A percentile compares a stretch with the other conserved stretches of the same genome.
Evolutionary conservation across 805 yeast species (phyloP).

Genomic region (Saturnispora serradocipensis): DNA sequence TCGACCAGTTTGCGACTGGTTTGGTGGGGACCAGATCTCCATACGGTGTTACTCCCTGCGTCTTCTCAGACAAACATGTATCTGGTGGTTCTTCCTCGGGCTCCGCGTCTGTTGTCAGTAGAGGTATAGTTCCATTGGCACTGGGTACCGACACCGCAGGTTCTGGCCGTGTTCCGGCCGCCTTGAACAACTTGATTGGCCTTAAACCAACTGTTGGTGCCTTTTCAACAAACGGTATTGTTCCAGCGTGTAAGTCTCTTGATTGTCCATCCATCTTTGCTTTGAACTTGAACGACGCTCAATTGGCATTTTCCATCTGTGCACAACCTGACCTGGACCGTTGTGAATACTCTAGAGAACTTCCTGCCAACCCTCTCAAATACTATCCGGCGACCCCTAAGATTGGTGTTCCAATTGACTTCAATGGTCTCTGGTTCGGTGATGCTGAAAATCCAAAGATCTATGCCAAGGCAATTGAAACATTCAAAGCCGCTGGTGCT

Average conservation of each 20-base stretch:
- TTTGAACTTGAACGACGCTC: slow-evolving; percentile 73
- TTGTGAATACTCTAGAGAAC: slow-evolving; percentile 73
- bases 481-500: slow-evolving; percentile 45
- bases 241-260: slow-evolving; percentile 91
- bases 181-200: slow-evolving; percentile 83
- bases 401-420: slow-evolving; percentile 66
- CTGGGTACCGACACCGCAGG: slow-evolving; percentile 98
- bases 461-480: slow-evolving; percentile 52
- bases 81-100: slow-evolving; percentile 97
- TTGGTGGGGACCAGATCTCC: slow-evolving; percentile 93
- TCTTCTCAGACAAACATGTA: slow-evolving; percentile 69
- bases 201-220: slow-evolving; percentile 88
- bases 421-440: slow-evolving; percentile 62
- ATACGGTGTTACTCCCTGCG: slow-evolving; percentile 79
- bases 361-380: slow-evolving; percentile 58
- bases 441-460: slow-evolving; percentile 69
- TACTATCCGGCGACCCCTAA: slow-evolving; percentile 51
- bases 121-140: slow-evolving; percentile 82
- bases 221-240: slow-evolving; percentile 84
- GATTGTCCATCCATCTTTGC: slow-evolving; percentile 90
- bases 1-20: slow-evolving; percentile 97
- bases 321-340: slow-evolving; percentile 57
- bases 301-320: slow-evolving; percentile 58
- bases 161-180: slow-evolving; percentile 96
- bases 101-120: slow-evolving; percentile 83